Evolutionary conservation across 257 asterid species (phyloP).

Genomic region (Cinchona pubescens): DNA sequence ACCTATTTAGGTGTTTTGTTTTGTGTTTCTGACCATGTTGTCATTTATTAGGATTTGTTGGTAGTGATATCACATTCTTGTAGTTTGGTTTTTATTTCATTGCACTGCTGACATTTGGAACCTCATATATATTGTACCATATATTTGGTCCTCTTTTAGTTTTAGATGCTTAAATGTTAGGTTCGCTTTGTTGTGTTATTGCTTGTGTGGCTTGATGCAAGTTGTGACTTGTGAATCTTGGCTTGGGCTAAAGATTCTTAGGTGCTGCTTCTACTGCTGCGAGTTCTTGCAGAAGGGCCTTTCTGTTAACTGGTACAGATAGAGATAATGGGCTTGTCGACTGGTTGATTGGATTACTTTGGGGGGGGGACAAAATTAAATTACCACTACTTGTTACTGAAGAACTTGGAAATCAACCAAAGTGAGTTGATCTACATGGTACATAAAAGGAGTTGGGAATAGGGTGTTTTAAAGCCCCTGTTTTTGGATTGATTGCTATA

Average conservation of each 20-base stretch:
- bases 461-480: too few species aligned
- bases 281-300: neutral
- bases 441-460: too few species aligned
- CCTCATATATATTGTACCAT: constrained; percentile 37
- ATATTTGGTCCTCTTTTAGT: neutral
- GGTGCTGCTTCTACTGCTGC: neutral
- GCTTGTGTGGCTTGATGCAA: neutral
- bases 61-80: constrained; percentile 12
- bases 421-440: too few species aligned
- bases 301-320: neutral
- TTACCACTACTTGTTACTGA: too few species aligned
- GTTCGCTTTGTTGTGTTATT: neutral
- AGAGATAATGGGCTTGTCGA: too few species aligned
- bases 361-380: too few species aligned
- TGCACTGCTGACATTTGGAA: constrained; percentile 10
- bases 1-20: constrained; percentile 56
- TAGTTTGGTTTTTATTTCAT: neutral
- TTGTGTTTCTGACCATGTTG: neutral
- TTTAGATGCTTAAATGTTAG: neutral
- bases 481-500: too few species aligned
- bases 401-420: too few species aligned
- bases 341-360: too few species aligned
- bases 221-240: neutral
- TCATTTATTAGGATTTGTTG: constrained; percentile 6
- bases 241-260: neutral